Percentiles rank a stretch among this genome's conserved stretches.
These are phyloP conservation scores for Penicilliopsis zonata DNA, from an alignment of 495 filamentous ascomycete species.

Conservation along the genomic window DNA sequence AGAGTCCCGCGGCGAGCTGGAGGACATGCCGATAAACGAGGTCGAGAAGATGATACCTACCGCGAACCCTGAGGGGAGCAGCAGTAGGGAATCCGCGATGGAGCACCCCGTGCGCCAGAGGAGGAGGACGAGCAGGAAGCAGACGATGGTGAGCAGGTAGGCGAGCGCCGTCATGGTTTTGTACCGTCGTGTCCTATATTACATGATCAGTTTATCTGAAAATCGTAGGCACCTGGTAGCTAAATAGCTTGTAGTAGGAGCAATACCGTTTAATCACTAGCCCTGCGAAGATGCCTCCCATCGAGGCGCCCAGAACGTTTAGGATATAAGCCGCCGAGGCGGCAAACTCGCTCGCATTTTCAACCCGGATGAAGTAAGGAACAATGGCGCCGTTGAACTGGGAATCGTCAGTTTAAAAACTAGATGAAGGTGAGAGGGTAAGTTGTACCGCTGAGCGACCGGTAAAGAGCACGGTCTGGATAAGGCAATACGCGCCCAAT, in stretches of 20 bases:
- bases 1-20: conserved; percentile 9
- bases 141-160: conserved; percentile 3
- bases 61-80: conserved; percentile 11
- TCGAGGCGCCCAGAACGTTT: conserved; percentile 6
- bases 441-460: conserved; percentile 9
- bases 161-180: conserved; percentile 14
- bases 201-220: too few species aligned
- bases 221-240: too few species aligned
- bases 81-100: conserved; percentile 9
- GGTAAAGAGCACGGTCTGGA: conserved; percentile 7
- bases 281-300: conserved; percentile 13
- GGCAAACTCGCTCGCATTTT: conserved; percentile 7
- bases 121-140: conserved; percentile 12
- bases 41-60: conserved; percentile 16
- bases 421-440: not conserved
- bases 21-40: conserved; percentile 20
- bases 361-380: conserved; percentile 15
- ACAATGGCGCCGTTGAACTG: conserved; percentile 10
- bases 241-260: too few species aligned
- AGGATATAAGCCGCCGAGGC: conserved; percentile 7
- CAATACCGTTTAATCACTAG: conserved; percentile 20
- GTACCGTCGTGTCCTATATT: conserved; percentile 16
- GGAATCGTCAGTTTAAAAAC: not conserved
- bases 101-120: conserved; percentile 15
- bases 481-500: conserved; percentile 8